These are phyloP conservation scores for Davidsoniella eucalypti DNA, from an alignment of 2,329 filamentous ascomycete species.

Conservation along the genomic window DNA sequence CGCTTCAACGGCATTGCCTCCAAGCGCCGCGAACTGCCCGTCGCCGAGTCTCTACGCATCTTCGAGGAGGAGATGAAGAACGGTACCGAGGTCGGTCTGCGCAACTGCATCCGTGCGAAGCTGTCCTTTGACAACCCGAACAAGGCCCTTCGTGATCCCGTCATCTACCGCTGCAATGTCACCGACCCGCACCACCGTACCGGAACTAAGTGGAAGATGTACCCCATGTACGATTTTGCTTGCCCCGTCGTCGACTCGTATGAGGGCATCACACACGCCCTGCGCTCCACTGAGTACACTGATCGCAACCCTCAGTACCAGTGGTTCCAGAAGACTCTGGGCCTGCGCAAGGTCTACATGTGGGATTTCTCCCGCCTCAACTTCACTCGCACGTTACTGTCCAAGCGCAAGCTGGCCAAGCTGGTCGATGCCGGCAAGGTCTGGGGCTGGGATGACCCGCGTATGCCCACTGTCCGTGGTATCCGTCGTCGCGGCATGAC, in stretches of 20 bases:
- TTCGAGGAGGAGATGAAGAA: constrained; percentile 91
- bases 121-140: constrained; percentile 84
- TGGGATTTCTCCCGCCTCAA: constrained; percentile 78
- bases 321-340: constrained; percentile 64
- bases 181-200: constrained; percentile 57
- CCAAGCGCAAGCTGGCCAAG: constrained; percentile 74
- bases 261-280: constrained; percentile 69
- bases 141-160: constrained; percentile 88
- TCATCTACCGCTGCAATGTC: constrained; percentile 87
- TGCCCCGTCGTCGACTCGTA: constrained; percentile 67
- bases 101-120: constrained; percentile 89
- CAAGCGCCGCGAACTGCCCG: constrained; percentile 56
- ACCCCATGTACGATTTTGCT: constrained; percentile 76
- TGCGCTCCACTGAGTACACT: constrained; percentile 74
- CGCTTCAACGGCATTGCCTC: constrained; percentile 72
- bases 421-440: constrained; percentile 62
- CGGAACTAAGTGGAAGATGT: constrained; percentile 66
- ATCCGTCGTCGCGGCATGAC: constrained; percentile 66
- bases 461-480: constrained; percentile 72
- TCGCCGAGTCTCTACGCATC: constrained; percentile 71
- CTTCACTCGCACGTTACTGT: constrained; percentile 68
- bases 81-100: constrained; percentile 59
- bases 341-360: constrained; percentile 61
- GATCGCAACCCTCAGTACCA: constrained; percentile 76
- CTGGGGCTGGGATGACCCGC: constrained; percentile 73